Base-by-base conservation (phyloP, 176 grass and related monocot species). In the Neostapfia colusana region DNA sequence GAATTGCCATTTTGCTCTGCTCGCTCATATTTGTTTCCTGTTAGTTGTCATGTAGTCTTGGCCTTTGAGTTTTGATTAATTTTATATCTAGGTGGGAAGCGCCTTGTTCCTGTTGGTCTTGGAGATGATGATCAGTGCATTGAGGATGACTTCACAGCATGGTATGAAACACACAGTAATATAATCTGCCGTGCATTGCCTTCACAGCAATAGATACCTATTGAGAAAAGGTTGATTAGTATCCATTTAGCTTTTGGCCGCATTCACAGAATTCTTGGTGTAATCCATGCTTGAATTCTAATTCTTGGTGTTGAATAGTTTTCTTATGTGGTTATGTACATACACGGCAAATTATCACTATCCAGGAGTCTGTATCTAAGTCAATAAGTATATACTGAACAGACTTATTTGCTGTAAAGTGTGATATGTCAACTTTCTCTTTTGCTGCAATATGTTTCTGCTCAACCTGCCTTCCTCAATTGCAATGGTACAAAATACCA, bases 91-190 rank as follows among this genome's bases (percentile, higher is more conserved):
- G 95, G 95, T 90, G 95, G 75, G 62, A 92, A 92, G 74, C 82
- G 73, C 72, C 86, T 99, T 81, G 68, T 88, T 76, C 80, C 89
- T 15, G 81, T 92, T 53, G 95, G 95, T 54, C 77, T 99, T 68
- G 95, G 95, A 84, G 95, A 99, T 75, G 95, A 99, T 80, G 89
- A 99, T 74, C 95, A 95, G 71, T 99, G 88, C 75, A 99, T 98
- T 73, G 95, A 99, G 66, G 95, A 99, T 81, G 89, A 95, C 28
- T 94, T 95, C 81, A 92, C 77, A 12, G 82, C 91, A 74, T 94
- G 95, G 91, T 92, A 92, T 57, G 79, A 70, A 43, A 55, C 36
- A 43, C 42, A 43, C 42, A 43, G 10, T 43, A 11, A 43, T 43
- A 43, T 11, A 43, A 12, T 43, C 10, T 43, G 42, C 2, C 69